A percentile compares a stretch with the other conserved stretches of the same genome.
Conservation (phyloP, 1,139 yeast species). For the Scheffersomyces parashehatae region DNA sequence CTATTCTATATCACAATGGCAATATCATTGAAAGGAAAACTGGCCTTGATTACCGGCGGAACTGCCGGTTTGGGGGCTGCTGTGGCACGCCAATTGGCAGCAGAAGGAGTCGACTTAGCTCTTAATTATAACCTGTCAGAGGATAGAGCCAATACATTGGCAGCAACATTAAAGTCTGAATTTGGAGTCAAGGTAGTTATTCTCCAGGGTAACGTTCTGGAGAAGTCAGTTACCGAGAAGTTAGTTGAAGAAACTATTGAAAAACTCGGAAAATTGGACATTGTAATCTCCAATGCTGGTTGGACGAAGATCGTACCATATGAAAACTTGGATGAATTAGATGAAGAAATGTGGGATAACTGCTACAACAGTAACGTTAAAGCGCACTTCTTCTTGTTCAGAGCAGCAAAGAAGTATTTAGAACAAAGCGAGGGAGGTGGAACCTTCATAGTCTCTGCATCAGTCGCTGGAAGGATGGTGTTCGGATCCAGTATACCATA, state of each 20-base stretch:
- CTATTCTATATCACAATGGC: conserved; percentile 1
- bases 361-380: conserved; percentile 24
- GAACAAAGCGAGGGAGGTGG: conserved; percentile 34
- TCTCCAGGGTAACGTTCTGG: conserved; percentile 20
- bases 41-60: conserved; percentile 21
- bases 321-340: conserved; percentile 26
- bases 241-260: conserved; percentile 11
- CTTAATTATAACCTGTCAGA: conserved; percentile 29
- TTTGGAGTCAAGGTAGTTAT: conserved; percentile 11
- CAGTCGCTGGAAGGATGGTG: conserved; percentile 35
- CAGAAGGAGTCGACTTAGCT: conserved; percentile 8
- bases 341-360: conserved; percentile 33
- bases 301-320: conserved; percentile 20
- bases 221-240: conserved; percentile 9
- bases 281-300: conserved; percentile 27
- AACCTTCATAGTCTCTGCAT: conserved; percentile 33
- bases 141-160: conserved; percentile 25
- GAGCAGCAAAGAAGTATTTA: conserved; percentile 30
- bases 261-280: conserved; percentile 15
- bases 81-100: conserved; percentile 22
- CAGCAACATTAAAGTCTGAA: conserved; percentile 10
- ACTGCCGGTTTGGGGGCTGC: conserved; percentile 23
- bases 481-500: conserved; percentile 40
- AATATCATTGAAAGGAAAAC: conserved; percentile 15
- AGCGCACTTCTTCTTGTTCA: conserved; percentile 35